Percentiles rank a stretch among this genome's conserved stretches.
Evolutionary conservation across 1,284 basidiomycete species (phyloP).

Genomic region (Pseudozyma sp.): DNA sequence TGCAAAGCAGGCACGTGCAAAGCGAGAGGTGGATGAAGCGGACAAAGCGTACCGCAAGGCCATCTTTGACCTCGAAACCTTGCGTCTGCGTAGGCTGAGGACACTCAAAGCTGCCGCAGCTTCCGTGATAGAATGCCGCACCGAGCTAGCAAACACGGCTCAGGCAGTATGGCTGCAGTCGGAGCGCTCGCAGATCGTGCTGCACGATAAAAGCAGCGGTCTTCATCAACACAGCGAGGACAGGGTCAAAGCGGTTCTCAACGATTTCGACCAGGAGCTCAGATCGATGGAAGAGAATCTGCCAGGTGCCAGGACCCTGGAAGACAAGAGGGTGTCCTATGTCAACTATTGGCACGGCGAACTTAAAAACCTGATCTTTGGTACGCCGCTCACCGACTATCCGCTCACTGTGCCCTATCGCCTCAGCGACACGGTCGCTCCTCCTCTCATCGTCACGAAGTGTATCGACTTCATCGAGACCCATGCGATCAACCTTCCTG

Average conservation of each 20-base stretch:
- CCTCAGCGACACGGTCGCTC: constrained; percentile 49
- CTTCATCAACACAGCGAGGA: constrained; percentile 71
- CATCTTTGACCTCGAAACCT: constrained; percentile 92
- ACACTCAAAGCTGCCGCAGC: constrained; percentile 84
- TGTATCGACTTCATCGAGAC: constrained; percentile 87
- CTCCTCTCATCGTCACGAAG: constrained; percentile 83
- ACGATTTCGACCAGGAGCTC: constrained; percentile 75
- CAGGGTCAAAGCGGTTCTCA: constrained; percentile 78
- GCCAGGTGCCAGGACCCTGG: constrained; percentile 70
- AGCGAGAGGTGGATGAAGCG: constrained; percentile 69
- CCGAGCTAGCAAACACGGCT: constrained; percentile 78
- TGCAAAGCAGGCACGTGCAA: constrained; percentile 57
- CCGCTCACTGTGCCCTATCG: constrained; percentile 73
- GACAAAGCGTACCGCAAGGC: constrained; percentile 92
- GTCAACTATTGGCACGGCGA: constrained; percentile 83
- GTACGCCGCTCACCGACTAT: constrained; percentile 90
- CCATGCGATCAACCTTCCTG: constrained; percentile 72
- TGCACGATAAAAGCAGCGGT: constrained; percentile 46
- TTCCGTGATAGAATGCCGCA: constrained; percentile 83
- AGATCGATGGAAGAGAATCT: constrained; percentile 73
- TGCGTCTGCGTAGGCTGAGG: constrained; percentile 80
- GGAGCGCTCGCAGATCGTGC: constrained; percentile 44
- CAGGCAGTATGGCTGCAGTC: constrained; percentile 56
- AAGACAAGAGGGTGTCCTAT: constrained; percentile 77
- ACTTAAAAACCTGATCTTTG: constrained; percentile 83